Base-by-base conservation (phyloP, 2,329 filamentous ascomycete species). In the Hypoxylon sp. region DNA sequence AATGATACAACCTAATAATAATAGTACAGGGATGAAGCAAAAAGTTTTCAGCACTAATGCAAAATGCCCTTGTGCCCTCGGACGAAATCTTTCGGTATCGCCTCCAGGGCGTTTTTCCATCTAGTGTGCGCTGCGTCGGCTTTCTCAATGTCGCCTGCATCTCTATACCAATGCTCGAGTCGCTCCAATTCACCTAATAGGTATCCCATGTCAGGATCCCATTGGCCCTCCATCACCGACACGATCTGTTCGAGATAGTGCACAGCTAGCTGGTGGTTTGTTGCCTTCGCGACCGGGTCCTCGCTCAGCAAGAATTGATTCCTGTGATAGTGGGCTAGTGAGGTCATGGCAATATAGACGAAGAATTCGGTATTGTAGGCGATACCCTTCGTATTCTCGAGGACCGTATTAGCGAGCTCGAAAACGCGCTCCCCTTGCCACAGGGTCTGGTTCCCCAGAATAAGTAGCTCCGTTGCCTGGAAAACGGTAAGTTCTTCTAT, bases 151-250 rank as follows among this genome's bases (percentile, higher is more conserved):
- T 77, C 73, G 31, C 75, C 75, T 10, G 74, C 75, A 48, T 77
- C 75, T 8, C 73, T 70, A 26, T 76, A 70, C 75, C 75, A 77
- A 44, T 72, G 61, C 55, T 74, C 72, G 0, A 77, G 52, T 19
- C 74, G 72, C 63, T 77, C 73, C 19, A 77, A 58, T 29, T 77
- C 74, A 22, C 75, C 75, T 19, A 77, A 67, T 44, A 77, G 64
- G 50, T 76, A 77, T 26, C 75, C 75, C 63, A 77, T 63, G 52
- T 77, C 75, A 14, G 75, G 65, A 42, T 77, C 73, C 75, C 75
- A 77, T 46, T 68, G 68, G 26, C 74, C 73, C 47, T 76, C 75
- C 47, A 74, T 73, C 10, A 77, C 59, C 19, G 52, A 57, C n/a
- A 68, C 74, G n/a, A 72, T 73, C 14, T 67, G 53, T 56, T 77